Conservation (phyloP, 192 early-diverging fungal species). For the Gorgonomyces haynaldii region DNA sequence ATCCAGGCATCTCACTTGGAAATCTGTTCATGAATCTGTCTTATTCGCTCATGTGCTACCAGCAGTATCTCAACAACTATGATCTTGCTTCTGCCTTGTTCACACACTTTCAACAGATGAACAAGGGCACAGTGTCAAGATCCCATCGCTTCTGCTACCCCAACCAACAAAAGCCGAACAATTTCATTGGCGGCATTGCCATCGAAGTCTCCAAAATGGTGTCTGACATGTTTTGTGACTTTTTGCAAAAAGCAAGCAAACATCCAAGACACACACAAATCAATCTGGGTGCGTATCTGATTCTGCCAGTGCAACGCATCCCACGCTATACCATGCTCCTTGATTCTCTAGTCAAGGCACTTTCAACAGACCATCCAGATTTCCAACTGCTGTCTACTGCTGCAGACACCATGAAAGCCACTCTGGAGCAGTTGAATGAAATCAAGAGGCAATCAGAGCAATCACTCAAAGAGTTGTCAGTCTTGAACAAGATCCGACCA, state of each 20-base stretch:
- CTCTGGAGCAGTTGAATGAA: conserved; percentile 77
- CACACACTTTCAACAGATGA: too few relatives aligned
- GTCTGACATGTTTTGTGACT: conserved; percentile 22
- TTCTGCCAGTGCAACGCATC: conserved; percentile 88
- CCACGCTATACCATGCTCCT: conserved; percentile 87
- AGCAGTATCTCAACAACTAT: too few relatives aligned
- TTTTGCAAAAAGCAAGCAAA: conserved; percentile 28
- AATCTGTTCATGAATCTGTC: conserved; percentile 6
- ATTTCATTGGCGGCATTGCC: conserved; percentile 1
- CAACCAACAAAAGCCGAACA: conserved; percentile 4
- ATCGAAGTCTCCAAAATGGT: conserved; percentile 1
- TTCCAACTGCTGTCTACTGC: conserved; percentile 52
- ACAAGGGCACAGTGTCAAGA: too few relatives aligned
- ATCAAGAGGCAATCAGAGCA: conserved; percentile 61
- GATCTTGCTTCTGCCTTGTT: too few relatives aligned
- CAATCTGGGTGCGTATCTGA: conserved; percentile 68
- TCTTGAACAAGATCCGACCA: too few relatives aligned
- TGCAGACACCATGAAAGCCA: conserved; percentile 50
- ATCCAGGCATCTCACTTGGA: not conserved
- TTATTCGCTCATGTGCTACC: conserved; percentile 7
- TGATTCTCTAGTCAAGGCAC: conserved; percentile 68
- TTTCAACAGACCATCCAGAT: conserved; percentile 67
- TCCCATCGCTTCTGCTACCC: too few relatives aligned
- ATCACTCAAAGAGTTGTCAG: too few relatives aligned
- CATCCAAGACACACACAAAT: conserved; percentile 64